Evolutionary conservation across 768 basidiomycete species (phyloP).

Genomic region (Trametes elegans): DNA sequence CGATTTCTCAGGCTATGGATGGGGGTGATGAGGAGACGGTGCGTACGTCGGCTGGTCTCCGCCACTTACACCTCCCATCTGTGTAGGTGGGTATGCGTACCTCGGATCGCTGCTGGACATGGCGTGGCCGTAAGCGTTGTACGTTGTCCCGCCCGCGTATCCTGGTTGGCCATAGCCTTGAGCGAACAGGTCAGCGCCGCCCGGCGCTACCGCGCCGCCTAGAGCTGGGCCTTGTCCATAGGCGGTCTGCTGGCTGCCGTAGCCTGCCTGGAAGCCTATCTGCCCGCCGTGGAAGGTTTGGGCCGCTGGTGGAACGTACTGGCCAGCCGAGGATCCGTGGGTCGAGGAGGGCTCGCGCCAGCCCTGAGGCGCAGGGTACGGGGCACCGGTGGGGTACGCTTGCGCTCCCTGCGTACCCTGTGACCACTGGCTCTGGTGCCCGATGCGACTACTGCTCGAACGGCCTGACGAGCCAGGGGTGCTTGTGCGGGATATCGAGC

Average conservation of each 20-base stretch:
- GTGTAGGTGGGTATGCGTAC: constrained; percentile 11
- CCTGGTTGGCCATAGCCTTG: constrained; percentile 11
- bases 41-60: constrained; percentile 7
- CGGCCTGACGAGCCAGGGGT: constrained; percentile 5
- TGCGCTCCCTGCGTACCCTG: not conserved
- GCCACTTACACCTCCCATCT: not conserved
- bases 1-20: not conserved
- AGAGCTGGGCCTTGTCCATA: constrained; percentile 1
- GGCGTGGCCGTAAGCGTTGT: constrained; percentile 11
- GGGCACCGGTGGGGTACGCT: constrained; percentile 2
- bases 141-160: constrained; percentile 8
- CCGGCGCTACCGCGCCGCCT: not conserved
- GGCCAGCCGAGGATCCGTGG: not conserved
- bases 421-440: not conserved
- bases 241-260: constrained; percentile 1
- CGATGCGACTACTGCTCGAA: not conserved
- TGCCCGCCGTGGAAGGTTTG: not conserved
- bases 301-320: not conserved
- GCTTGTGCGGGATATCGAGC: constrained; percentile 10
- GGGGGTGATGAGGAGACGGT: not conserved
- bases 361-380: constrained; percentile 9
- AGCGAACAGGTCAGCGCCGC: constrained; percentile 1
- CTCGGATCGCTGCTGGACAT: constrained; percentile 1
- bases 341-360: not conserved
- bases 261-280: constrained; percentile 4